A percentile compares a stretch with the other conserved stretches of the same genome.
Conservation (phyloP, 2,329 filamentous ascomycete species). For the Periconia sp. region DNA sequence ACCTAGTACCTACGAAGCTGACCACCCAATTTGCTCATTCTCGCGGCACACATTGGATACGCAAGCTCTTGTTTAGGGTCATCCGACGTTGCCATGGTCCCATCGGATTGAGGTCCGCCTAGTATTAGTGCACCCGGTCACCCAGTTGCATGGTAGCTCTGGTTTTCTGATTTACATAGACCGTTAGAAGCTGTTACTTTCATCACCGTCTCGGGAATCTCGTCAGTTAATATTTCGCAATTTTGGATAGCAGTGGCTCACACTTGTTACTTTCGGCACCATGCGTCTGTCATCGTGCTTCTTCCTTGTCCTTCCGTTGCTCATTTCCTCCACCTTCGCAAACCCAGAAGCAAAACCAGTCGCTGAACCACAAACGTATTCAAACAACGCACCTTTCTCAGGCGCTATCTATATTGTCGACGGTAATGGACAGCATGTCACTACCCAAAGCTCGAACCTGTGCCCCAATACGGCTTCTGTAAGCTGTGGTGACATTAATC, state of each 20-base stretch:
- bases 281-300: conserved; percentile 19
- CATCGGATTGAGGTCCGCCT: not conserved
- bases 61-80: conserved; percentile 9
- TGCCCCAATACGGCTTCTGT: conserved; percentile 40
- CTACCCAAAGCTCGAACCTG: conserved; percentile 33
- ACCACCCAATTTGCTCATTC: conserved; percentile 13
- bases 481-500: conserved; percentile 46
- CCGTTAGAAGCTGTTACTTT: not conserved
- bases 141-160: not conserved
- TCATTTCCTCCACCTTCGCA: conserved; percentile 15
- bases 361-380: conserved; percentile 28
- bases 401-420: conserved; percentile 44
- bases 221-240: too few relatives aligned
- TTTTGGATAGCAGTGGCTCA: too few relatives aligned
- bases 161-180: not conserved
- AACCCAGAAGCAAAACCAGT: conserved; percentile 20
- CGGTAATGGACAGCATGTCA: conserved; percentile 35
- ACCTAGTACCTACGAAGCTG: conserved; percentile 31
- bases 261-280: conserved; percentile 3
- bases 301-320: conserved; percentile 10
- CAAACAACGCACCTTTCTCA: conserved; percentile 43
- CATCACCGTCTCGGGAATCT: not conserved
- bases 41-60: not conserved
- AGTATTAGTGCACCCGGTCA: not conserved
- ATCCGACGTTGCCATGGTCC: conserved; percentile 25